phyloP scores from a whole-genome alignment of 257 asterid genomes.

The Orobanche coerulescens region DNA sequence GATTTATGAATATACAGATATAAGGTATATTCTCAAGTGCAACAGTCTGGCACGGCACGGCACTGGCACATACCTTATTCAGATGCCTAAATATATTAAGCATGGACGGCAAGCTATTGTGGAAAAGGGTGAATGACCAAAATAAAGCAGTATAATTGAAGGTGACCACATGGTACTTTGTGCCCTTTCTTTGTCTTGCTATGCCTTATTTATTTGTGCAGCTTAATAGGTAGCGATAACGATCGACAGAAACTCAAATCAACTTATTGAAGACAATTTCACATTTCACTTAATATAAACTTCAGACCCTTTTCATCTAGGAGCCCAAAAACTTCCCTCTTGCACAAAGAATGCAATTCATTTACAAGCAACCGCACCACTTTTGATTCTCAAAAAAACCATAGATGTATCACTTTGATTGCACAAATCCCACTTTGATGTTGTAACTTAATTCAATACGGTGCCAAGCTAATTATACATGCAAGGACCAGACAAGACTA shows the following conservation, averaged over 20 bases:
- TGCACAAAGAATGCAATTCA: background rate
- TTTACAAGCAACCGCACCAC: background rate
- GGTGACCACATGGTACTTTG: background rate
- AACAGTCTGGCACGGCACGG: background rate
- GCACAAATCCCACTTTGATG: background rate
- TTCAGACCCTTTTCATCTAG: background rate
- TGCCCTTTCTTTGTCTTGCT: background rate
- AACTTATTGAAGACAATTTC: background rate
- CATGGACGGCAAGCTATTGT: background rate
- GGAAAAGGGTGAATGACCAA: background rate
- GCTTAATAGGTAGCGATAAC: background rate
- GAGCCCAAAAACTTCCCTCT: background rate
- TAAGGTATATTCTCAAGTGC: constrained; percentile 7
- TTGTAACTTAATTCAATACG: background rate
- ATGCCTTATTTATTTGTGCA: background rate
- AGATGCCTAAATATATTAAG: background rate
- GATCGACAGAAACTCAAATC: background rate
- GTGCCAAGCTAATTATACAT: background rate
- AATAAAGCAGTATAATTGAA: constrained; percentile 8
- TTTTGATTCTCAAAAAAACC: background rate
- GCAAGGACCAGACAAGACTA: too few relatives aligned
- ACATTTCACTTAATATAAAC: background rate
- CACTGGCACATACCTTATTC: background rate
- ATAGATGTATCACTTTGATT: background rate
- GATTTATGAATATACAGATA: background rate